phyloP scores from a whole-genome alignment of 148 eudicot species.

The Chenopodium quinoa region DNA sequence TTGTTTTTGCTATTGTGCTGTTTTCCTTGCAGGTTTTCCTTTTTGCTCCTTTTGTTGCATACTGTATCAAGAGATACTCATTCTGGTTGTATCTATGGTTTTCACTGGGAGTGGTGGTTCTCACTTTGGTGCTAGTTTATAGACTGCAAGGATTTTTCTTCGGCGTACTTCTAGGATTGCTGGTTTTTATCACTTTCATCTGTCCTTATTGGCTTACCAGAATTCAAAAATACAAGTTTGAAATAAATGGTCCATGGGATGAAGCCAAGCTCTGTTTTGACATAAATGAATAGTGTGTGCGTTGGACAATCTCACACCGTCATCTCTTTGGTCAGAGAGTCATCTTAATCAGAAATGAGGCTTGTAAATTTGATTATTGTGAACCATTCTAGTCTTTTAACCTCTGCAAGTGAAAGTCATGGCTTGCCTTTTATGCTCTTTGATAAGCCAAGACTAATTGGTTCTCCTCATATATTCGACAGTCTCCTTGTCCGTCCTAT shows the following conservation, averaged over 20 bases:
- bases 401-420: background rate
- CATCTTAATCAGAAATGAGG: background rate
- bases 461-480: background rate
- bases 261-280: conserved; percentile 94
- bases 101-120: conserved; percentile 60
- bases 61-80: conserved; percentile 74
- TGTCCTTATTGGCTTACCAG: conserved; percentile 94
- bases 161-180: conserved; percentile 51
- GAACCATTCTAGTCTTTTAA: background rate
- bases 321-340: background rate
- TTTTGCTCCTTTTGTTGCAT: conserved; percentile 74
- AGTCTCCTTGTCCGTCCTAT: no score
- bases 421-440: background rate
- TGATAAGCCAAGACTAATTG: background rate
- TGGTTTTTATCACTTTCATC: conserved; percentile 66
- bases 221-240: conserved; percentile 89
- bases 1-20: conserved; percentile 75
- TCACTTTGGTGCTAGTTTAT: conserved; percentile 55
- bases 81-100: conserved; percentile 61
- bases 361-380: background rate
- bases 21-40: conserved; percentile 93
- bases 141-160: conserved; percentile 57
- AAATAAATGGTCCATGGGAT: conserved; percentile 97
- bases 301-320: background rate
- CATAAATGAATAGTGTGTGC: conserved; percentile 41